Base-by-base conservation (phyloP, 1,284 basidiomycete genomes). In the Trichosporon coremiiforme region DNA sequence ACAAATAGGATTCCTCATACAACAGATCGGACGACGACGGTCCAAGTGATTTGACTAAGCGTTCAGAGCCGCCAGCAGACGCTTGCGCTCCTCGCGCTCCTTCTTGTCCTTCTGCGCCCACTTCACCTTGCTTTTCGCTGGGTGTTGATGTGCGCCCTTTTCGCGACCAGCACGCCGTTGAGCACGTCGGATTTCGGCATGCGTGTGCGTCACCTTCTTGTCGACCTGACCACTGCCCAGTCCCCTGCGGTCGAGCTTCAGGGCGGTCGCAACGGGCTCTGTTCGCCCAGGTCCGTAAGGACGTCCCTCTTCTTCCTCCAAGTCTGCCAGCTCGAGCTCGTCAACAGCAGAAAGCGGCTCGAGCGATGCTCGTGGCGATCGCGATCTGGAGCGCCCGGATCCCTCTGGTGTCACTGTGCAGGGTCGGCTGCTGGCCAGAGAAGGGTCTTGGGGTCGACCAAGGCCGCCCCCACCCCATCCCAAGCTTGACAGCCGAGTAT, bases 391-490 rank as follows among this genome's bases (percentile, higher is more conserved):
- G 68, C 55, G 47, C 47, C 57, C 68, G 31, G 63, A 41, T 31
- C 17, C 45, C 60, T 41, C 41, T n/a, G 66, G 60, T 15, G 31
- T 62, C 31, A 29, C 15, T 35, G 57, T 33, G 29, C 17, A 50
- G 12, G 65, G 20, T 25, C 38, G 25, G 7, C 22, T 47, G 57
- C 31, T 35, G 57, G 6, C 31, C 29, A 31, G 31, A 6, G 57
- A n/a, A 13, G 25, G 25, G n/a, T 62, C 57, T 31, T 35, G 29
- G 15, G 79, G 78, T 67, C 74, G 69, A 13, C 81, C 81, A 9
- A 82, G 67, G 2, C 81, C 81, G 3, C 81, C 80, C 10, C 81
- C 81, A 15, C 71, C 73, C 81, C 80, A 83, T 0, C 81, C 81
- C 13, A 79, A 68, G 10, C 75, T 71, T 25, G 72, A 70, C 33